phyloP scores from a whole-genome alignment of 179 eudicot genomes.

The Amaranthus tricolor region DNA sequence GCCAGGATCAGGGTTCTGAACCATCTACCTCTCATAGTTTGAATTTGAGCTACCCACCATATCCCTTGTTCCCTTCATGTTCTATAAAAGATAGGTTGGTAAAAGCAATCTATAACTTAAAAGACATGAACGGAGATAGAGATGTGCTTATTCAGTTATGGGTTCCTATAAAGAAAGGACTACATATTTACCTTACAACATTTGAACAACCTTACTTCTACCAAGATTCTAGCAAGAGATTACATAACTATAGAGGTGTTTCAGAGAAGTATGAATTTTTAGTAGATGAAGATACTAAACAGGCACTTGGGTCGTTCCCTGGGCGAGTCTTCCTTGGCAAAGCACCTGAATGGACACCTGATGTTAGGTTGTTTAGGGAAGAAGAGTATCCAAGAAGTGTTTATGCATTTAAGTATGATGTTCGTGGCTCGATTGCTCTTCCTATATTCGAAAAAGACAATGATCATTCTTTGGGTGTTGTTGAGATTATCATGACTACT shows the following conservation, averaged over 20 bases:
- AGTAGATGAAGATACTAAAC: slow-evolving; percentile 59
- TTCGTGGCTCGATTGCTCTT: slow-evolving; percentile 77
- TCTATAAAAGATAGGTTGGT: slow-evolving; percentile 53
- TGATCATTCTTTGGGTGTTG: slow-evolving; percentile 71
- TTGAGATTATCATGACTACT: slow-evolving; percentile 72
- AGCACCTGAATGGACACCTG: slow-evolving; percentile 85
- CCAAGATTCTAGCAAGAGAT: slow-evolving; percentile 41
- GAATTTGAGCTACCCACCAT: slow-evolving; percentile 27
- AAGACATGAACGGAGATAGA: slow-evolving; percentile 41
- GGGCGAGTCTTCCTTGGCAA: slow-evolving; percentile 75
- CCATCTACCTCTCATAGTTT: slow-evolving; percentile 31
- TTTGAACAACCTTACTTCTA: slow-evolving; percentile 59
- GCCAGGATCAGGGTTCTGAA: no score
- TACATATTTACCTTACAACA: slow-evolving; percentile 60
- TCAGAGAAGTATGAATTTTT: slow-evolving; percentile 58
- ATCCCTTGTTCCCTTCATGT: slow-evolving; percentile 24
- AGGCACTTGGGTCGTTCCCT: slow-evolving; percentile 58
- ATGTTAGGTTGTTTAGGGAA: slow-evolving; percentile 56
- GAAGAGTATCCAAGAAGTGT: slow-evolving; percentile 65
- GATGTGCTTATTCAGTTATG: slow-evolving; percentile 80
- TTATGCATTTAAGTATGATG: slow-evolving; percentile 53
- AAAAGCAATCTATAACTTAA: slow-evolving; percentile 47
- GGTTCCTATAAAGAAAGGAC: slow-evolving; percentile 67
- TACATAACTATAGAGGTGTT: slow-evolving; percentile 51
- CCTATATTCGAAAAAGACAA: slow-evolving; percentile 76